phyloP scores from a whole-genome alignment of 2,329 filamentous ascomycete species.

The Zalaria sp. region DNA sequence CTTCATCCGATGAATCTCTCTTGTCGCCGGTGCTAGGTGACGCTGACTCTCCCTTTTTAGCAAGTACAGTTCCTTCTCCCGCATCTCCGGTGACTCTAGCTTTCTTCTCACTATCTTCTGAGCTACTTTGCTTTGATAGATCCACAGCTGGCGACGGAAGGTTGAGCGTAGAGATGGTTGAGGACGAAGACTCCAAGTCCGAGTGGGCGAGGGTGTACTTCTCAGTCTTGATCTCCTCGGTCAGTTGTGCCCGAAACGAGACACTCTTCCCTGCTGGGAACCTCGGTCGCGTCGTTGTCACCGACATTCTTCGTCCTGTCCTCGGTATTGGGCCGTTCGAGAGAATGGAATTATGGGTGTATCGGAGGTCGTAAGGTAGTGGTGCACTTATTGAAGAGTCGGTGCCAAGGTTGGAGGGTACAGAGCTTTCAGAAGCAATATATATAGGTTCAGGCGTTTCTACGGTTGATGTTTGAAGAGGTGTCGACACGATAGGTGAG shows the following conservation, averaged over 20 bases:
- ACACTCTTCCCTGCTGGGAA: constrained; percentile 46
- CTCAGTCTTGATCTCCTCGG: constrained; percentile 44
- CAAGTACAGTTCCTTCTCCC: constrained; percentile 1
- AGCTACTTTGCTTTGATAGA: constrained; percentile 1
- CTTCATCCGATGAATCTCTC: constrained; percentile 33
- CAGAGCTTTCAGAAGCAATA: constrained; percentile 3
- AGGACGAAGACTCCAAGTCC: constrained; percentile 32
- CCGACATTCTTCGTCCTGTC: constrained; percentile 21
- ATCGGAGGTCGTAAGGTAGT: constrained; percentile 31
- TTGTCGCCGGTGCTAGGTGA: constrained; percentile 23
- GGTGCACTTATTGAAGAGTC: constrained; percentile 12
- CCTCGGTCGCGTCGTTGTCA: constrained; percentile 24
- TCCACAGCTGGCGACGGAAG: constrained; percentile 8
- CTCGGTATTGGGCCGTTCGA: constrained; percentile 28
- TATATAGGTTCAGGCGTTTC: not conserved
- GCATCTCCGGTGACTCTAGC: constrained; percentile 3
- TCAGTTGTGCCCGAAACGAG: constrained; percentile 39
- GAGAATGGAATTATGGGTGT: constrained; percentile 31
- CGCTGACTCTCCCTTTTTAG: not conserved
- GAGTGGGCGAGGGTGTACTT: constrained; percentile 42
- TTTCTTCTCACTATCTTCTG: not conserved
- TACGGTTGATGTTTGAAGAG: not conserved
- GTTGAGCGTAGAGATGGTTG: constrained; percentile 16
- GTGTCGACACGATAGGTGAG: not conserved
- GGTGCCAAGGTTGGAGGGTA: constrained; percentile 16